Evolutionary conservation across 129 eudicot species (phyloP), one percentile per base, ranked within the genome.

Genomic region (Chrysanthemum seticuspe): DNA sequence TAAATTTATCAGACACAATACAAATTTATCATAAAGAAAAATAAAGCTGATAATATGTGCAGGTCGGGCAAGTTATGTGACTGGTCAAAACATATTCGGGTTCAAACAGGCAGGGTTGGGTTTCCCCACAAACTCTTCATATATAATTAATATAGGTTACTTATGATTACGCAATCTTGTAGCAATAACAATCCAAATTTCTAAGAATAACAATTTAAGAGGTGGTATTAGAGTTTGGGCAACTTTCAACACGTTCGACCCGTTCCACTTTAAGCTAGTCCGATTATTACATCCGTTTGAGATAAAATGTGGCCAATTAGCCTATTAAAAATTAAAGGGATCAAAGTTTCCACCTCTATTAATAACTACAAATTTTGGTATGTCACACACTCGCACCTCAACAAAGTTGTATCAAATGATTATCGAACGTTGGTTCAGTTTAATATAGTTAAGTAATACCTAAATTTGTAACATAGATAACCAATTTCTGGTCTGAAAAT

Each of bases 1-100:
- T 63, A 73, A 77, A 60, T 72, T 64, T 52, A 77, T 40, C 70
- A 75, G n/a, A n/a, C 77, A 51, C 57, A 65, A 78, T 49, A 40
- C 45, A 59, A 47, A 65, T 57, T 23, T 66, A 65, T 67, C 16
- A 57, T 40, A 40, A 40, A 1, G 0, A 40, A n/a, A 62, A 31
- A 13, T 51, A 29, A 31, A 50, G 5, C 40, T 29, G 14, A 62
- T 9, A 31, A 50, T n/a, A 51, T 34, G 29, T 18, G 53, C 23
- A 3, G 49, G 40, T 29, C 53, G 4, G 36, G 31, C n/a, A 10
- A n/a, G 44, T 34, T 15, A 21, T 0, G 62, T 6, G 51, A 61
- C 0, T 2, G 18, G 62, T 73, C 51, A 27, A 47, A 73, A 48
- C 45, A 49, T 5, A 9, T 25, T 40, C 4, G 1, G 48, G 49